A percentile compares a stretch with the other conserved stretches of the same genome.
phyloP scores from a whole-genome alignment of 1,139 yeast genomes.

The Protomyces lactucae-debilis region DNA sequence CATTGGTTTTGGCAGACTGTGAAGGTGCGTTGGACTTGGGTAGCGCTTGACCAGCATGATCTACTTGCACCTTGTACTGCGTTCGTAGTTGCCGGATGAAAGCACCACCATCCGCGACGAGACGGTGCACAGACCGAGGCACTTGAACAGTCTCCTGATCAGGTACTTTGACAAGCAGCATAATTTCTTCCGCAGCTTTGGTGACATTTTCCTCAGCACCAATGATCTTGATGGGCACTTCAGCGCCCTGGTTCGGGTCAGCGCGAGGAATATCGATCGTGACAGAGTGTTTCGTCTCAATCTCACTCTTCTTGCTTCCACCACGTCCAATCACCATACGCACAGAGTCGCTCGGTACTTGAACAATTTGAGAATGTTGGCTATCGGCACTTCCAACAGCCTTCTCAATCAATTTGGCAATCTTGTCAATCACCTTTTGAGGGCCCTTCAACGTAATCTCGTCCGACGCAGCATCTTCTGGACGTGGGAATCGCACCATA shows the following conservation, averaged over 20 bases:
- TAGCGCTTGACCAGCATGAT: conserved; percentile 48
- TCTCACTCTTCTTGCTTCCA: conserved; percentile 66
- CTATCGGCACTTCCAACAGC: conserved; percentile 65
- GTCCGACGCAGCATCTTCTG: conserved; percentile 54
- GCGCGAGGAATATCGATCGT: conserved; percentile 61
- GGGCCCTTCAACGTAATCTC: conserved; percentile 71
- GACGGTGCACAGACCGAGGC: conserved; percentile 27
- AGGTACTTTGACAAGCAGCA: conserved; percentile 53
- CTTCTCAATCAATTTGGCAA: conserved; percentile 58
- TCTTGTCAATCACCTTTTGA: conserved; percentile 63
- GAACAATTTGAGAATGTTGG: conserved; percentile 52
- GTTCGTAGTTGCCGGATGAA: conserved; percentile 54
- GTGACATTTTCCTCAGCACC: conserved; percentile 40
- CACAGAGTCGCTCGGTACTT: conserved; percentile 69
- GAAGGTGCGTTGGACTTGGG: conserved; percentile 8
- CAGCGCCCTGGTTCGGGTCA: conserved; percentile 53
- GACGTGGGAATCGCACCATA: conserved; percentile 70
- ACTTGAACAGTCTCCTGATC: conserved; percentile 38
- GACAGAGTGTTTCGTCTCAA: conserved; percentile 68
- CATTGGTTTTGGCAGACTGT: conserved; percentile 5
- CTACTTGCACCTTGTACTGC: conserved; percentile 57
- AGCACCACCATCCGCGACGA: conserved; percentile 45
- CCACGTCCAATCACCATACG: conserved; percentile 75
- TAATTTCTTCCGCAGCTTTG: conserved; percentile 39
- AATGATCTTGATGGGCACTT: conserved; percentile 43